These are phyloP conservation scores for Apiospora malaysiana DNA, from an alignment of 2,329 filamentous ascomycete species.

Conservation along the genomic window DNA sequence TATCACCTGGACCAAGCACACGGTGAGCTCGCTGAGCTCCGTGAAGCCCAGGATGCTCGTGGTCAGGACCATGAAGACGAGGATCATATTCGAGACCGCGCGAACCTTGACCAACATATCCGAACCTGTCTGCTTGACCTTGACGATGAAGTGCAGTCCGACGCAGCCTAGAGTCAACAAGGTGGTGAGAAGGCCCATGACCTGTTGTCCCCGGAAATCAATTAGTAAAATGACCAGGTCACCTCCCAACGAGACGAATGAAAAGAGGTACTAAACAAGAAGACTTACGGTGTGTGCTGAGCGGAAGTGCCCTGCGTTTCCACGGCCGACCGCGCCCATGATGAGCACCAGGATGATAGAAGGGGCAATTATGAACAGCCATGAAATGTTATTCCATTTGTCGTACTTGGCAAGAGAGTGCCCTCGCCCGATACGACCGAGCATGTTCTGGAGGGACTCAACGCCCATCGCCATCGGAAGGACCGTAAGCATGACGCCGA, in stretches of 20 bases:
- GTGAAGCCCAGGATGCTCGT: slow-evolving; percentile 37
- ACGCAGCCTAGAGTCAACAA: slow-evolving; percentile 35
- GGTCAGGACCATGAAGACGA: slow-evolving; percentile 33
- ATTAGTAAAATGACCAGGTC: background rate
- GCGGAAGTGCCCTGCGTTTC: slow-evolving; percentile 35
- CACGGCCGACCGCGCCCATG: slow-evolving; percentile 35
- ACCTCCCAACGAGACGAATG: background rate
- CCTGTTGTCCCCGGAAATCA: slow-evolving; percentile 26
- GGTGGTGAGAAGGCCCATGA: slow-evolving; percentile 36
- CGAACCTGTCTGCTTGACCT: slow-evolving; percentile 24
- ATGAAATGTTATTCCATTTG: slow-evolving; percentile 34
- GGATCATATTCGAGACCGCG: slow-evolving; percentile 34
- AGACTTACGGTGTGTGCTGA: slow-evolving; percentile 39
- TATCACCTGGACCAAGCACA: slow-evolving; percentile 38
- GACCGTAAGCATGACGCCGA: slow-evolving; percentile 34
- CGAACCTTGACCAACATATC: slow-evolving; percentile 26
- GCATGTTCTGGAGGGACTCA: slow-evolving; percentile 35
- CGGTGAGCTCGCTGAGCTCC: slow-evolving; percentile 35
- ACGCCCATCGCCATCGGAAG: slow-evolving; percentile 38
- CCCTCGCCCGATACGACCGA: slow-evolving; percentile 31
- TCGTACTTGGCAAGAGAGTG: slow-evolving; percentile 33
- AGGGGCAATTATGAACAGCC: slow-evolving; percentile 36
- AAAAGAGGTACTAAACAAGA: background rate
- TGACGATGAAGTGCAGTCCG: slow-evolving; percentile 34
- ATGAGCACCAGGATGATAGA: slow-evolving; percentile 34